These are phyloP conservation scores for Iris macrosiphon DNA, from an alignment of 106 monocot genomes.

Conservation along the genomic window DNA sequence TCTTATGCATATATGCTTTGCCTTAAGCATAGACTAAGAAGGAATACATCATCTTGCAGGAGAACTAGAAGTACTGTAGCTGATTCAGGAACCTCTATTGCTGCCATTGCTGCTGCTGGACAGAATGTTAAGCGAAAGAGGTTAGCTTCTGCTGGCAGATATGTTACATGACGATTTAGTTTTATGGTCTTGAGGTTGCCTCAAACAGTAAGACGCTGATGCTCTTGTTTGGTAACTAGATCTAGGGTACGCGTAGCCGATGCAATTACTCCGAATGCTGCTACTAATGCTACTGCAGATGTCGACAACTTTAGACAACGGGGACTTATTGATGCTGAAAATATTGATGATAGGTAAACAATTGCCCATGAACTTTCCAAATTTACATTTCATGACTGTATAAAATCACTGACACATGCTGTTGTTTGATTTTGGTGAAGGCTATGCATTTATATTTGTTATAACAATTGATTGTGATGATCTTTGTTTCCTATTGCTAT, in stretches of 20 bases:
- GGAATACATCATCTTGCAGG: constrained; percentile 4
- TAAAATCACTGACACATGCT: background rate
- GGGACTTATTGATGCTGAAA: background rate
- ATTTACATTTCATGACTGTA: background rate
- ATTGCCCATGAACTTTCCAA: background rate
- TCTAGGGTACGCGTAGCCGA: too few relatives aligned
- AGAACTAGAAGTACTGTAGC: constrained; percentile 24
- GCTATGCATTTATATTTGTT: background rate
- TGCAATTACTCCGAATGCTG: too few relatives aligned
- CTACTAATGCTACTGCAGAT: too few relatives aligned
- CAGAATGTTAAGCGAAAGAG: constrained; percentile 11
- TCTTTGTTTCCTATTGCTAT: background rate
- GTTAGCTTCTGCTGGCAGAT: constrained; percentile 6
- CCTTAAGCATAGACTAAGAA: background rate
- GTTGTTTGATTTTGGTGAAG: background rate
- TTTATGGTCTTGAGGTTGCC: too few relatives aligned
- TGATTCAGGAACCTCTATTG: constrained; percentile 33
- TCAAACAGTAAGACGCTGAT: too few relatives aligned
- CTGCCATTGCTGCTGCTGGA: background rate
- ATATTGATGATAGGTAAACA: background rate
- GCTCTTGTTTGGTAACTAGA: too few relatives aligned
- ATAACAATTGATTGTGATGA: background rate
- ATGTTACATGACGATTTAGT: too few relatives aligned
- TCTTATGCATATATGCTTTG: background rate
- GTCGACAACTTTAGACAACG: too few relatives aligned